Evolutionary conservation across 139 green algal species (phyloP).

Genomic region (Coelastrella sp.): DNA sequence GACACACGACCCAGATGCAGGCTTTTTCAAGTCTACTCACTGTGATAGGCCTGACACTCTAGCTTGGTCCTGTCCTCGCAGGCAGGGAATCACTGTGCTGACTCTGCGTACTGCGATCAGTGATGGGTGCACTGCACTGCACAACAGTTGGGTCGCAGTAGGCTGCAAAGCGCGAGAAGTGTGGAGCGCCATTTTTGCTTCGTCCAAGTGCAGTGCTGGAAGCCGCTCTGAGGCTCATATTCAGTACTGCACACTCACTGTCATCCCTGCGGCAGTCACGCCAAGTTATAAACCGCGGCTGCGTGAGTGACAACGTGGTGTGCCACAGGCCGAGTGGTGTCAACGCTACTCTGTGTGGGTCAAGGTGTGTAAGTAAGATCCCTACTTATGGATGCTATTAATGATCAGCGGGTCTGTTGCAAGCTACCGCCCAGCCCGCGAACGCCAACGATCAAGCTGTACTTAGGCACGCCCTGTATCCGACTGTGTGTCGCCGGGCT

Average conservation of each 20-base stretch:
- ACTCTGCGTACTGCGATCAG: not conserved
- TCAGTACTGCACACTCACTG: not conserved
- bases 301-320: not conserved
- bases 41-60: too few relatives aligned
- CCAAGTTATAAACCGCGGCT: not conserved
- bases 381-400: too few relatives aligned
- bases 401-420: too few relatives aligned
- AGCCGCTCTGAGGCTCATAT: too few relatives aligned
- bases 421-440: too few relatives aligned
- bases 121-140: conserved; percentile 15
- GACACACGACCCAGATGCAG: too few relatives aligned
- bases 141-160: conserved; percentile 8
- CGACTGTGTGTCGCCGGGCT: too few relatives aligned
- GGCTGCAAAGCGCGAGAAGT: conserved; percentile 22
- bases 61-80: not conserved
- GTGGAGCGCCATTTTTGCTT: conserved; percentile 22
- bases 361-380: too few relatives aligned
- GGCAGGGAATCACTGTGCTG: not conserved
- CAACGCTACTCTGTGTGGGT: too few relatives aligned
- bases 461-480: too few relatives aligned
- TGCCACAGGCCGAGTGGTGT: not conserved
- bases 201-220: not conserved
- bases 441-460: too few relatives aligned
- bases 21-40: too few relatives aligned
- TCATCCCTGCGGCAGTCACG: not conserved